Base-by-base conservation (phyloP, 2,329 filamentous ascomycete species). In the Fusarium sp. region DNA sequence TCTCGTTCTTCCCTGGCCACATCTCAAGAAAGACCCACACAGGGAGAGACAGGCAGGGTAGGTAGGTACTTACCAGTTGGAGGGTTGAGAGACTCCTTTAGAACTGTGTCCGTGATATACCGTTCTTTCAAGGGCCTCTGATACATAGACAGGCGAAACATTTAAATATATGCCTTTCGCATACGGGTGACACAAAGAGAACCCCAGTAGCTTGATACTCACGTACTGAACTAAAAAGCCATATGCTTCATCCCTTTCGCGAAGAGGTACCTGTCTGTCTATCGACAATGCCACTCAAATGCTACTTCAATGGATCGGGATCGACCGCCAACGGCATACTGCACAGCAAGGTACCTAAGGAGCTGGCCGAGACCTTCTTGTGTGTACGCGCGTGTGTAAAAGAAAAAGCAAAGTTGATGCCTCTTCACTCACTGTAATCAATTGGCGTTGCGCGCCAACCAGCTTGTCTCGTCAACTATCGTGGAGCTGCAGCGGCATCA, bases 361-460 rank as follows among this genome's bases (percentile, higher is more conserved):
- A 74, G 67, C 48, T 53, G 51, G 67, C 53, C 59, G 47, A 65
- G 68, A 62, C 72, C 58, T 57, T 61, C 53, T 38, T 35, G 28
- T 54, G 39, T 32, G 36, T 30, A 28, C 59, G 41, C 45, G 51
- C 41, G n/a, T 26, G 30, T 20, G 50, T 22, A 36, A 26, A 56
- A 38, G 44, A 61, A 70, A 75, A 75, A 75, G 63, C 67, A 75
- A 75, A 44, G 50, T 11, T 61, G 28, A 44, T 56, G 47, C 48
- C 47, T 51, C 41, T 48, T 54, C 55, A 22, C 39, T 56, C 45
- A 18, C 57, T 60, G 53, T 44, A 63, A 58, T 44, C 66, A 65
- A 73, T 75, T 63, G 66, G 47, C 48, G 30, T 71, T 61, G 51
- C 66, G 63, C 69, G 55, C 70, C 63, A 75, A 72, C 73, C 63